Percentiles rank a stretch among this genome's conserved stretches.
Evolutionary conservation across 805 yeast genomes (phyloP).

Genomic region (Tanozyma kutaoensis): DNA sequence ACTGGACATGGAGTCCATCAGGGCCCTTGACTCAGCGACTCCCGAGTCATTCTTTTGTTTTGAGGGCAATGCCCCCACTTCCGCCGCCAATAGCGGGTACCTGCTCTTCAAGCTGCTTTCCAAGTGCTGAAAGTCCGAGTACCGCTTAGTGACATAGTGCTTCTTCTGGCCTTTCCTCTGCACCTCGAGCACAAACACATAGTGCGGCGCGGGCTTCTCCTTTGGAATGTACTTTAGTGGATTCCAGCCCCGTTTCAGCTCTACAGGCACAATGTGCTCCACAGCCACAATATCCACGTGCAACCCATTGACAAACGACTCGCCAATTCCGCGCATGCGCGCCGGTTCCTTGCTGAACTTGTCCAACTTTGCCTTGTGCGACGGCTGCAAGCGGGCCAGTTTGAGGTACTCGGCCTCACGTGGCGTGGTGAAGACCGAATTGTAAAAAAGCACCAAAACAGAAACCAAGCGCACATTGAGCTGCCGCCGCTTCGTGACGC

Average conservation of each 20-base stretch:
- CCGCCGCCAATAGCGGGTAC: constrained; percentile 45
- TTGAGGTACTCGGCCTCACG: constrained; percentile 38
- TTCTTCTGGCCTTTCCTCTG: constrained; percentile 6
- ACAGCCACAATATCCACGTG: constrained; percentile 63
- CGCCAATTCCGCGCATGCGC: not conserved
- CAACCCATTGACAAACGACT: constrained; percentile 32
- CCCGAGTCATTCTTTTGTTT: constrained; percentile 30
- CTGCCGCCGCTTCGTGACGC: constrained; percentile 49
- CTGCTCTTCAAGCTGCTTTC: constrained; percentile 35
- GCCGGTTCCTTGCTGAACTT: constrained; percentile 9
- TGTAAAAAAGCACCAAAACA: constrained; percentile 53
- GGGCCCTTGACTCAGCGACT: constrained; percentile 3
- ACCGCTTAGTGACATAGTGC: constrained; percentile 46
- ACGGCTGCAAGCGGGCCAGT: constrained; percentile 17
- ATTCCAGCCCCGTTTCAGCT: constrained; percentile 6
- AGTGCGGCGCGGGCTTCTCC: constrained; percentile 13
- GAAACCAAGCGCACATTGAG: constrained; percentile 48
- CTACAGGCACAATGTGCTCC: constrained; percentile 8
- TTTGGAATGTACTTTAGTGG: constrained; percentile 1
- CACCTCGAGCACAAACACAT: constrained; percentile 37
- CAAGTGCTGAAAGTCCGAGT: constrained; percentile 52
- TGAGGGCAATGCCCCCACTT: constrained; percentile 44
- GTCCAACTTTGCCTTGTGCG: constrained; percentile 24
- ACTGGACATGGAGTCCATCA: constrained; percentile 5
- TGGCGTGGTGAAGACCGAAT: constrained; percentile 56